phyloP scores from a whole-genome alignment of 2,329 filamentous ascomycete genomes.

The Onygenales sp. region DNA sequence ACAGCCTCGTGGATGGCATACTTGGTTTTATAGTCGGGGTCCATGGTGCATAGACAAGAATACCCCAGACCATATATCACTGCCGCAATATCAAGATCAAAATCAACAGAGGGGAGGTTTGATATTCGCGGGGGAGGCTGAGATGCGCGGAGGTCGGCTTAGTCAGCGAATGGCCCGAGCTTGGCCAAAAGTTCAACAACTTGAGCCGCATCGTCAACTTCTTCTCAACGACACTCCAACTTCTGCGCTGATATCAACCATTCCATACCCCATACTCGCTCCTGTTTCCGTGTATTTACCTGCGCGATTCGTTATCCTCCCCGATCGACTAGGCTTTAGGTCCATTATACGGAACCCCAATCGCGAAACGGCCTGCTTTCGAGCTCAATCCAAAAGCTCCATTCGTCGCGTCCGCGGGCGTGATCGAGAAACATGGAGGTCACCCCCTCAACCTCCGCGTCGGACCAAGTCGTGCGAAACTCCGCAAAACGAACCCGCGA shows the following conservation, averaged over 20 bases:
- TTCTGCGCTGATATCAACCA: too few species aligned
- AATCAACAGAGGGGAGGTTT: not conserved
- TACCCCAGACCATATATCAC: not conserved
- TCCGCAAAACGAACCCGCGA: slow-evolving; percentile 38
- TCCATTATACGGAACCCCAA: not conserved
- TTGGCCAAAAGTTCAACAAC: too few species aligned
- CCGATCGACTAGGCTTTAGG: too few species aligned
- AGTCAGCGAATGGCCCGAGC: slow-evolving; percentile 2
- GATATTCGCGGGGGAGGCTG: not conserved
- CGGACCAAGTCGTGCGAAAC: slow-evolving; percentile 29
- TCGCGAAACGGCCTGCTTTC: not conserved
- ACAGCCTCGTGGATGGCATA: slow-evolving; percentile 83
- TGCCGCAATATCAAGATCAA: not conserved
- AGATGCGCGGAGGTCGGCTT: slow-evolving; percentile 1
- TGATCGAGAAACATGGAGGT: slow-evolving; percentile 20
- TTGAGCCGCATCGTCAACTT: too few species aligned
- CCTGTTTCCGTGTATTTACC: not conserved
- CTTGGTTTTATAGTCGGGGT: slow-evolving; percentile 44
- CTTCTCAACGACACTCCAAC: too few species aligned
- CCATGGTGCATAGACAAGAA: slow-evolving; percentile 23
- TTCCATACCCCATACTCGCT: too few species aligned
- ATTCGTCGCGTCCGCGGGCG: not conserved
- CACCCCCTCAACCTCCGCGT: slow-evolving; percentile 3
- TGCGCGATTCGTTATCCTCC: not conserved
- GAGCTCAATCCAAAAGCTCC: not conserved